A percentile compares a stretch with the other conserved stretches of the same genome.
Conservation (phyloP, 2,329 filamentous ascomycete species). For the Fusarium nelsonii region DNA sequence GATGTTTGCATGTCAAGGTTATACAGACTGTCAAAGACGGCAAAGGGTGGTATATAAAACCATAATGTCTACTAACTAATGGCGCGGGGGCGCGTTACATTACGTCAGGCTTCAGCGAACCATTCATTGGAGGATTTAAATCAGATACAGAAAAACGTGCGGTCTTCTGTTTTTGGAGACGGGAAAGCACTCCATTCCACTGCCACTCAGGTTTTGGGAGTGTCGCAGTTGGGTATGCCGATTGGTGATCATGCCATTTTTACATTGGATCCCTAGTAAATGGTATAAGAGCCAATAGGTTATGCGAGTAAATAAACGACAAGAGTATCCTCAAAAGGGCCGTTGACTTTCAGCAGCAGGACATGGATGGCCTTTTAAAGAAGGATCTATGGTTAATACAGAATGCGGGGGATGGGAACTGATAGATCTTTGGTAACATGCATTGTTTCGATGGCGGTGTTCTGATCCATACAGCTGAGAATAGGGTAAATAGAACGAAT, state of each 20-base stretch:
- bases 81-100: constrained; percentile 30
- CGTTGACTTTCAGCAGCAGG: constrained; percentile 3
- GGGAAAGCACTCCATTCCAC: constrained; percentile 30
- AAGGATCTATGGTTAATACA: constrained; percentile 12
- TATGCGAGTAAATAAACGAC: background rate
- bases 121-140: constrained; percentile 28
- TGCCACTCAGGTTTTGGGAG: constrained; percentile 4
- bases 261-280: background rate
- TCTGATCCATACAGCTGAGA: constrained; percentile 2
- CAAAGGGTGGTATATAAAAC: constrained; percentile 25
- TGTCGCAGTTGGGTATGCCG: constrained; percentile 17
- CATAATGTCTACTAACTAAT: constrained; percentile 14
- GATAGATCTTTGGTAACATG: constrained; percentile 20
- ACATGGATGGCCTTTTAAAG: constrained; percentile 11
- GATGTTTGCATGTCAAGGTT: constrained; percentile 7
- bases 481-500: constrained; percentile 1
- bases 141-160: constrained; percentile 15
- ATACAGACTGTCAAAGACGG: background rate
- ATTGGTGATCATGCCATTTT: constrained; percentile 38
- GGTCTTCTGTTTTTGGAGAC: constrained; percentile 12
- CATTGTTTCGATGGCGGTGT: background rate
- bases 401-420: constrained; percentile 27
- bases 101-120: constrained; percentile 37
- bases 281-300: background rate
- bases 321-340: constrained; percentile 11